Conservation (phyloP, 768 basidiomycete genomes). For the Epithele typhae region DNA sequence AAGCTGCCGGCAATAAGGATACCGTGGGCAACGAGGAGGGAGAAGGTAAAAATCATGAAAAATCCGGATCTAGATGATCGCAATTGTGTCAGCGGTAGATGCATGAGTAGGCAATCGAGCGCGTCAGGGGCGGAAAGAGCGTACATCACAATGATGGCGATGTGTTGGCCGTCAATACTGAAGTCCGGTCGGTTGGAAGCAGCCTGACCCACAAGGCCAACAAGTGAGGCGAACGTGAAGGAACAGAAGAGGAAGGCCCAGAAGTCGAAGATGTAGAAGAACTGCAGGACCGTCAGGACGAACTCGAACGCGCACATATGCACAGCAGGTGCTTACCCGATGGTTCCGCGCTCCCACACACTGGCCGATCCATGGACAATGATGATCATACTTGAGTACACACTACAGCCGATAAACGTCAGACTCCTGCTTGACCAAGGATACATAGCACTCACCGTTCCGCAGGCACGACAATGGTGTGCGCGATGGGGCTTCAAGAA, state of each 20-base stretch:
- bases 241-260: conserved; percentile 56
- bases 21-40: conserved; percentile 56
- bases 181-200: conserved; percentile 10
- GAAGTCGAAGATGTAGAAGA: conserved; percentile 78
- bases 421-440: neutral
- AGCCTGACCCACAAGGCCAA: conserved; percentile 45
- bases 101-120: no score
- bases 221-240: conserved; percentile 60
- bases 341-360: conserved; percentile 93
- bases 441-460: conserved; percentile 50
- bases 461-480: conserved; percentile 81
- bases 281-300: conserved; percentile 36
- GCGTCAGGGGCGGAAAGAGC: conserved; percentile 19
- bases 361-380: conserved; percentile 93
- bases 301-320: no score
- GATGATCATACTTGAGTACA: conserved; percentile 81
- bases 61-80: conserved; percentile 50
- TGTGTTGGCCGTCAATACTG: conserved; percentile 59
- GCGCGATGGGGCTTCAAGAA: conserved; percentile 70
- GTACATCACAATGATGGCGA: conserved; percentile 72
- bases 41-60: conserved; percentile 65
- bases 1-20: conserved; percentile 56
- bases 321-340: conserved; percentile 45
- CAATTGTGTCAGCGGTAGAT: neutral
- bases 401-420: conserved; percentile 44